Evolutionary conservation across 1,284 basidiomycete species (phyloP).

Genomic region (Puccinia polysora): DNA sequence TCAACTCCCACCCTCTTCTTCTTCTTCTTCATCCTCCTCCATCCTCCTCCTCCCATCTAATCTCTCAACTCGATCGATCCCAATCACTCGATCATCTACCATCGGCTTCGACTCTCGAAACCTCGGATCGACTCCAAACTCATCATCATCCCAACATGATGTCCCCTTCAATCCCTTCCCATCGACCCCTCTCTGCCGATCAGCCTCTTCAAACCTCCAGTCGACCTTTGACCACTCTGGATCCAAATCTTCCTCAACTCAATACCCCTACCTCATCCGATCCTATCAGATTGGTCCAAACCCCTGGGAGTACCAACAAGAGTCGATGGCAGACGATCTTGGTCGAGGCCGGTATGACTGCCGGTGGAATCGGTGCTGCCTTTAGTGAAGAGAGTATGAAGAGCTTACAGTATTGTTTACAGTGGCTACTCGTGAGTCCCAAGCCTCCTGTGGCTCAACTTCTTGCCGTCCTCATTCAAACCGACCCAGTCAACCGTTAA

Average conservation of each 20-base stretch:
- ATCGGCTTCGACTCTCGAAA: too few species aligned
- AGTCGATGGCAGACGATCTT: conserved; percentile 78
- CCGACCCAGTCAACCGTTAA: not conserved
- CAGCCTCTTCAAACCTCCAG: too few species aligned
- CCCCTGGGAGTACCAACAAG: conserved; percentile 58
- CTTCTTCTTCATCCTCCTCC: not conserved
- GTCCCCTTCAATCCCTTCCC: too few species aligned
- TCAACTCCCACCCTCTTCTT: not conserved
- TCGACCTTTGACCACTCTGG: too few species aligned
- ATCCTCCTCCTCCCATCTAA: too few species aligned
- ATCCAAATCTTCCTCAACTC: conserved; percentile 1
- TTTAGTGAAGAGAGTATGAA: conserved; percentile 86
- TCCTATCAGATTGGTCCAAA: conserved; percentile 45
- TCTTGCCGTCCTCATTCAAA: conserved; percentile 1
- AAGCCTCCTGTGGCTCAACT: not conserved
- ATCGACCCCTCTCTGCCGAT: too few species aligned
- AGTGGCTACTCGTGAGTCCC: conserved; percentile 71
- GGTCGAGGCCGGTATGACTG: conserved; percentile 68
- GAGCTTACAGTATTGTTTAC: conserved; percentile 74
- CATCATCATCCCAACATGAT: too few species aligned
- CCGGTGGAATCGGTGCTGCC: conserved; percentile 70
- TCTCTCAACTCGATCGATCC: too few species aligned
- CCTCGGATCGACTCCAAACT: too few species aligned
- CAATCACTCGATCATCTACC: too few species aligned
- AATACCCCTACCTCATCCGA: conserved; percentile 45